Conservation (phyloP, 441 rosid species). For the Erysimum pusillum region DNA sequence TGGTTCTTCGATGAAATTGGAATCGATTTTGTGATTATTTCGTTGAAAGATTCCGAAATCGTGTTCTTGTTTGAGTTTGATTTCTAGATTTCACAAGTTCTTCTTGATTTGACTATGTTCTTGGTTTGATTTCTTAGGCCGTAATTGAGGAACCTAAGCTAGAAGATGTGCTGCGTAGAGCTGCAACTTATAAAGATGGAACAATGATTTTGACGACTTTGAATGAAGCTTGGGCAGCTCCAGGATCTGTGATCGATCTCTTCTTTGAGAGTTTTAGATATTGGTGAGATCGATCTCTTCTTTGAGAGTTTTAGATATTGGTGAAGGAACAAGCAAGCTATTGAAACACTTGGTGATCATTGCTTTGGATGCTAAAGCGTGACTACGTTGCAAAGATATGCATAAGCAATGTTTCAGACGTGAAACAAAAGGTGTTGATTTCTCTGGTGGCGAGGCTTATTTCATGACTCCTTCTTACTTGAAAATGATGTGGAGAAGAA, state of each 20-base stretch:
- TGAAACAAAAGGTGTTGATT: slow-evolving; percentile 69
- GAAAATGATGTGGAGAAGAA: slow-evolving; percentile 87
- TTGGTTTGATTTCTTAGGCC: neutral
- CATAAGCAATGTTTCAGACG: slow-evolving; percentile 75
- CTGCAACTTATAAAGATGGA: slow-evolving; percentile 61
- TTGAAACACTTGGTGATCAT: slow-evolving; percentile 72
- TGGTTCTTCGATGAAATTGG: neutral
- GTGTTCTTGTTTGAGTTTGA: neutral
- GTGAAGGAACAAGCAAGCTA: slow-evolving; percentile 62
- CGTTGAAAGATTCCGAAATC: neutral
- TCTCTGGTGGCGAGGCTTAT: slow-evolving; percentile 62
- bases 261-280: slow-evolving; percentile 77
- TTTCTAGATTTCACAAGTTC: neutral
- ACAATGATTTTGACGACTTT: slow-evolving; percentile 76
- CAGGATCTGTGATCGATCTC: slow-evolving; percentile 67
- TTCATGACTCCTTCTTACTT: slow-evolving; percentile 77
- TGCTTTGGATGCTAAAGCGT: slow-evolving; percentile 71
- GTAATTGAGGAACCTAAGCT: slow-evolving; percentile 59
- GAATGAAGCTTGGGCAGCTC: slow-evolving; percentile 85
- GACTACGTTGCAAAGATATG: slow-evolving; percentile 54
- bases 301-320: slow-evolving; percentile 33
- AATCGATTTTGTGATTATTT: neutral
- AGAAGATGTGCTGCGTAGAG: slow-evolving; percentile 59
- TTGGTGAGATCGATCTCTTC: no score
- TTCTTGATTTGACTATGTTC: neutral